phyloP scores from a whole-genome alignment of 345 rosid genomes.

The Melaleuca alternifolia region DNA sequence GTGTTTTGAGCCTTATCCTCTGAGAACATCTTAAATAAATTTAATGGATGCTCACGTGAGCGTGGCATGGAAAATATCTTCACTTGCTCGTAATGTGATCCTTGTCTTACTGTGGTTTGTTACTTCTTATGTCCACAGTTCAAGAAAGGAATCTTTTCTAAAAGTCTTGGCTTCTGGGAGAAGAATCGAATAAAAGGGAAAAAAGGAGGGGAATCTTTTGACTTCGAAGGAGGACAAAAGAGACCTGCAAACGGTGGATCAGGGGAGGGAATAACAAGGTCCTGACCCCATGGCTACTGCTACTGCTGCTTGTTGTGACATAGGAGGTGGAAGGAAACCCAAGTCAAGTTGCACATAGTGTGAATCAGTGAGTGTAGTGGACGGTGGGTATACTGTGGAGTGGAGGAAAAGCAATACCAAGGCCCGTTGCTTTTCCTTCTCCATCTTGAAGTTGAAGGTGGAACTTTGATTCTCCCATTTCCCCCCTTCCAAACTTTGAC shows the following conservation, averaged over 20 bases:
- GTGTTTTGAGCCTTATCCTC: neutral
- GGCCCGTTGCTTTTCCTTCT: neutral
- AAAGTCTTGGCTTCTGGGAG: neutral
- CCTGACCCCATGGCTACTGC: neutral
- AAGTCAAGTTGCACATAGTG: neutral
- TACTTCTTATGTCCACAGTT: neutral
- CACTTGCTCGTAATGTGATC: neutral
- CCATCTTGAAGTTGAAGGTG: neutral
- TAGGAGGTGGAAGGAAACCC: neutral
- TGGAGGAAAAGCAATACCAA: conserved; percentile 7
- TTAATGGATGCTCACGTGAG: neutral
- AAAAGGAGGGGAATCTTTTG: neutral
- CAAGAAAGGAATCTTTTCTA: neutral
- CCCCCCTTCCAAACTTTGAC: neutral
- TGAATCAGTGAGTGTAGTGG: neutral
- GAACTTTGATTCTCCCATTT: conserved; percentile 1
- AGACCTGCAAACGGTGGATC: neutral
- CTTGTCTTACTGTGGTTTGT: neutral
- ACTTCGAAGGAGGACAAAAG: neutral
- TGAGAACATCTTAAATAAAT: neutral
- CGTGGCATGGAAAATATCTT: neutral
- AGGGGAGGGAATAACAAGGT: neutral
- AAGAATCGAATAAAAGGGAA: neutral
- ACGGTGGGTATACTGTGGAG: conserved; percentile 12
- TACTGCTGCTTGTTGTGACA: neutral